A percentile compares a stretch with the other conserved stretches of the same genome.
These are phyloP conservation scores for Syzygium grande DNA, from an alignment of 345 rosid genomes.

Conservation along the genomic window DNA sequence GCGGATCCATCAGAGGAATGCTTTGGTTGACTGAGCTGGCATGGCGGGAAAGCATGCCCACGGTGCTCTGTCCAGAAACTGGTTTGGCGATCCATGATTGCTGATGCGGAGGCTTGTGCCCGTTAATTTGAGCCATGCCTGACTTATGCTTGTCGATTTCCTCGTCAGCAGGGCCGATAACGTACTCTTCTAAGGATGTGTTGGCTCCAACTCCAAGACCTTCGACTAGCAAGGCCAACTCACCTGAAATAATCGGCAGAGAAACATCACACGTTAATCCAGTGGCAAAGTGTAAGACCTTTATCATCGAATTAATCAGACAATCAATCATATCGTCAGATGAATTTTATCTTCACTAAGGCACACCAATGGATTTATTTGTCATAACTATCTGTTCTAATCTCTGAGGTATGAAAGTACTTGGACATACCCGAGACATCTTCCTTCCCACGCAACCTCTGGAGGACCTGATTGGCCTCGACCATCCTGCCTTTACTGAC, in stretches of 20 bases:
- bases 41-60: slow-evolving; percentile 17
- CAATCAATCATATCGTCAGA: not conserved
- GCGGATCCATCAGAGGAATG: slow-evolving; percentile 29
- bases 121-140: slow-evolving; percentile 1
- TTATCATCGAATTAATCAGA: not conserved
- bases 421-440: slow-evolving; percentile 29
- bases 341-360: not conserved
- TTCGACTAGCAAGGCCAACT: slow-evolving; percentile 36
- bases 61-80: slow-evolving; percentile 11
- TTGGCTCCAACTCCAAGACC: slow-evolving; percentile 31
- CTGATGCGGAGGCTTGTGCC: slow-evolving; percentile 14
- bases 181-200: slow-evolving; percentile 24
- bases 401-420: not conserved
- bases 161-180: slow-evolving; percentile 16
- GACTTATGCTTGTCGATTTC: not conserved
- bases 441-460: slow-evolving; percentile 26
- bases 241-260: slow-evolving; percentile 17
- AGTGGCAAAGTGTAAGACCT: not conserved
- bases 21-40: slow-evolving; percentile 23
- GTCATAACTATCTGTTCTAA: not conserved
- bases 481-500: slow-evolving; percentile 33
- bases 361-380: not conserved
- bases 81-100: slow-evolving; percentile 28
- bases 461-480: slow-evolving; percentile 26
- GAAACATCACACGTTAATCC: not conserved